Base-by-base conservation (phyloP, 2,329 filamentous ascomycete species). In the Aspergillus proliferans region DNA sequence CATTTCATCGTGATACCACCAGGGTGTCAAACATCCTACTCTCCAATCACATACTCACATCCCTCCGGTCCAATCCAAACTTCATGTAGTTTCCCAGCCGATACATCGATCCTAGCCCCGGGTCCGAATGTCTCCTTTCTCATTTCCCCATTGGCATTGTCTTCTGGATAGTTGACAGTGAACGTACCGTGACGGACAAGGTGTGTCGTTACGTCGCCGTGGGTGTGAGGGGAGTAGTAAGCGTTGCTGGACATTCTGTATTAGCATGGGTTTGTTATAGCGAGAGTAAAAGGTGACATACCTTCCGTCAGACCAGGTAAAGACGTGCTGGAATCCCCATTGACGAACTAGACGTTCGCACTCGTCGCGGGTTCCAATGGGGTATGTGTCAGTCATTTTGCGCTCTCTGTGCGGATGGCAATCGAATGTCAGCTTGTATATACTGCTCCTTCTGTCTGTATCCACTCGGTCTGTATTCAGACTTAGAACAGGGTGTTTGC, bases 1-100 rank as follows among this genome's bases (percentile, higher is more conserved):
- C 26, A 33, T 33, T 21, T 21, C 24, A 14, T 8, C 19, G 14
- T 26, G 15, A 42, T 24, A 12, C 39, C 19, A n/a, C 18, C 19
- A 19, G 18, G 18, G 19, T 19, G 26, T 14, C 10, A 26, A 24
- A 24, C 14, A 3, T 34, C 38, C 26, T 59, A 79, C 58, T 82
- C 78, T 21, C 79, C 79, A 61, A 83, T 81, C 22, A 82, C 78
- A 70, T 81, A 82, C 51, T 79, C 80, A 63, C 80, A 83, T 1
- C 81, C 81, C 38, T 76, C 69, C 6, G 65, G 54, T 1, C 81
- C 80, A 54, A 84, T 77, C 80, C 80, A 83, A 1, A 84, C 80
- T 63, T 84, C 79, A 58, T 84, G 80, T 19, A 75, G 48, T 55
- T 75, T 75, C 2, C 73, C 70, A 0, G 78, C 79, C 21, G 79